Evolutionary conservation across 2,329 filamentous ascomycete species (phyloP), one percentile per base, ranked within the genome.

Genomic region (Cercospora zeina): DNA sequence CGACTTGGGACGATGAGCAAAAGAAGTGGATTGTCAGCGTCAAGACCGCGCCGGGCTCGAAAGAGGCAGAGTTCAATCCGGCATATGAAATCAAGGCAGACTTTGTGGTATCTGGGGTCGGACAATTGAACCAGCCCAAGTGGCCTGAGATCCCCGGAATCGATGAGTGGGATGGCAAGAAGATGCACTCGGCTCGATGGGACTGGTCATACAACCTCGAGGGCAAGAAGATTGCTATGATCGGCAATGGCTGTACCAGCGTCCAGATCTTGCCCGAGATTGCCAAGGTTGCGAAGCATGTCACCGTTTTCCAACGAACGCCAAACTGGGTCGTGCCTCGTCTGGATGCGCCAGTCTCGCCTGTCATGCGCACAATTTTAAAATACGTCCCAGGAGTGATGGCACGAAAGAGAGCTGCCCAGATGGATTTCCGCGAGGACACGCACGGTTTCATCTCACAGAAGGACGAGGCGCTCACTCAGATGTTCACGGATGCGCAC

Each of bases 281-380:
- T 34, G 79, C 80, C 2, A 81, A 82, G 47, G 75, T 78, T 2
- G 81, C 80, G 9, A 76, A 78, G 2, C 75, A 79, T 11, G 71
- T 87, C 14, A 81, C 80, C 0, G 74, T 87, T 13, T 86, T 83
- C 70, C 84, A 87, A 68, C 76, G 85, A 14, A 83, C 82, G 0
- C 82, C 85, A 0, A 86, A 86, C 67, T 87, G 83, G 83, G 72
- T 86, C 5, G 77, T 84, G 2, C 83, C 84, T 3, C 81, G 84
- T 14, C 63, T 74, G 2, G 84, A 87, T 61, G 74, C 71, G 1
- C 72, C 77, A 0, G 77, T 86, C 2, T 76, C 80, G 2, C 58
- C 75, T 0, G 62, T 79, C 45, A 74, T 77, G 65, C 75, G 78
- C 27, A 71, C 73, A 13, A 54, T 84, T 2, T 78, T 81, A 61